These are phyloP conservation scores for Leccinum rimulosum DNA, from an alignment of 768 basidiomycete genomes.

Conservation along the genomic window DNA sequence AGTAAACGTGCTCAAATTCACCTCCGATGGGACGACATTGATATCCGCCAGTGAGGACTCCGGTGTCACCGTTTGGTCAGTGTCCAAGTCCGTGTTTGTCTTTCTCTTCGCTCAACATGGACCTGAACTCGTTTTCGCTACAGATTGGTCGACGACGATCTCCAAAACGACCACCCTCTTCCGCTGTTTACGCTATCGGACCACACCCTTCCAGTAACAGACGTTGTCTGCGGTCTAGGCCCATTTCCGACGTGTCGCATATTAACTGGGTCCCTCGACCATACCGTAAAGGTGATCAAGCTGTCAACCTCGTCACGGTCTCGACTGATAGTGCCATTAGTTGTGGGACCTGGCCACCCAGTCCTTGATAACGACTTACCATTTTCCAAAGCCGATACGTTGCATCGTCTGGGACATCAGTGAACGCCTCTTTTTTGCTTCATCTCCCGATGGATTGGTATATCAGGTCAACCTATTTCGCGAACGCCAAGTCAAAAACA, in stretches of 20 bases:
- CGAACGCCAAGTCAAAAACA: slow-evolving; percentile 51
- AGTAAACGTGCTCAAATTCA: slow-evolving; percentile 80
- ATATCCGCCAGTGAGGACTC: slow-evolving; percentile 92
- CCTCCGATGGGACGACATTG: slow-evolving; percentile 74
- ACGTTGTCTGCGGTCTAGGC: slow-evolving; percentile 78
- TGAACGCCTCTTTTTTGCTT: slow-evolving; percentile 88
- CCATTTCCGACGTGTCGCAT: slow-evolving; percentile 73
- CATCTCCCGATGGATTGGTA: slow-evolving; percentile 69
- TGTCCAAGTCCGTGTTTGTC: slow-evolving; percentile 63
- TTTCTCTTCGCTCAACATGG: slow-evolving; percentile 4
- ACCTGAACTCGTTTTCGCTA: slow-evolving; percentile 5
- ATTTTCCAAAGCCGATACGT: slow-evolving; percentile 75
- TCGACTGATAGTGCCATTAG: slow-evolving; percentile 37
- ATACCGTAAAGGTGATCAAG: slow-evolving; percentile 77
- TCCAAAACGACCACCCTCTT: slow-evolving; percentile 71
- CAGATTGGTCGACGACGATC: slow-evolving; percentile 74
- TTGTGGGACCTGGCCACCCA: slow-evolving; percentile 79
- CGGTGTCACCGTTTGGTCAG: slow-evolving; percentile 83
- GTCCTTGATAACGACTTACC: slow-evolving; percentile 80
- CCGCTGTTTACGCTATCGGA: slow-evolving; percentile 83
- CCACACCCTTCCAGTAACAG: slow-evolving; percentile 88
- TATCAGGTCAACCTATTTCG: slow-evolving; percentile 80
- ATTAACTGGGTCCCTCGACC: slow-evolving; percentile 82
- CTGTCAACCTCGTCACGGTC: slow-evolving; percentile 8
- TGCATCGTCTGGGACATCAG: slow-evolving; percentile 75